phyloP scores from a whole-genome alignment of 345 rosid genomes.

The Boechera retrofracta region DNA sequence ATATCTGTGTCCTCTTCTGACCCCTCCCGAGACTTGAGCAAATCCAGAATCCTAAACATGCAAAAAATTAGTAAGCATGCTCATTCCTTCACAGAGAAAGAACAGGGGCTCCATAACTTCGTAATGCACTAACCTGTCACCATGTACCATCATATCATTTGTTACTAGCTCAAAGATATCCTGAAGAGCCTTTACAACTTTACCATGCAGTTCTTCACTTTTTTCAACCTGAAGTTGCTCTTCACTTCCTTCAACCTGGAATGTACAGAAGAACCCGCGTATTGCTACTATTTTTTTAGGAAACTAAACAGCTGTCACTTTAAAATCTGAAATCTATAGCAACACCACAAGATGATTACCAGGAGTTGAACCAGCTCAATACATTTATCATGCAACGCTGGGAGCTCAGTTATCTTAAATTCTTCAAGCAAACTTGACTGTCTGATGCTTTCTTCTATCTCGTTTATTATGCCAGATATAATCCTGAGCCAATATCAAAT shows the following conservation, averaged over 20 bases:
- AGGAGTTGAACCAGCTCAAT: slow-evolving; percentile 76
- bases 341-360: slow-evolving; percentile 55
- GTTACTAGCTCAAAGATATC: slow-evolving; percentile 92
- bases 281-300: slow-evolving; percentile 12
- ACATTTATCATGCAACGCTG: slow-evolving; percentile 65
- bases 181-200: slow-evolving; percentile 83
- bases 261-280: slow-evolving; percentile 35
- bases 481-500: slow-evolving; percentile 52
- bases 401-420: slow-evolving; percentile 76
- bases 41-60: slow-evolving; percentile 59
- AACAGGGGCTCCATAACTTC: background rate
- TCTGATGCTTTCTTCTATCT: slow-evolving; percentile 75
- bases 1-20: slow-evolving; percentile 48
- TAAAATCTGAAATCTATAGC: slow-evolving; percentile 17
- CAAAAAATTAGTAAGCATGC: slow-evolving; percentile 15
- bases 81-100: slow-evolving; percentile 29
- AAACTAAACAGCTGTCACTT: background rate
- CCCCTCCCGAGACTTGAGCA: slow-evolving; percentile 48
- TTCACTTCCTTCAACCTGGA: slow-evolving; percentile 42
- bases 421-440: slow-evolving; percentile 71
- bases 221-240: slow-evolving; percentile 62
- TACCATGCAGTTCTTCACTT: slow-evolving; percentile 53
- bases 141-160: slow-evolving; percentile 78
- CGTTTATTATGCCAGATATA: slow-evolving; percentile 59
- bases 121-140: slow-evolving; percentile 61